phyloP scores from a whole-genome alignment of 805 yeast genomes.

The Metahyphopichia silvanorum region DNA sequence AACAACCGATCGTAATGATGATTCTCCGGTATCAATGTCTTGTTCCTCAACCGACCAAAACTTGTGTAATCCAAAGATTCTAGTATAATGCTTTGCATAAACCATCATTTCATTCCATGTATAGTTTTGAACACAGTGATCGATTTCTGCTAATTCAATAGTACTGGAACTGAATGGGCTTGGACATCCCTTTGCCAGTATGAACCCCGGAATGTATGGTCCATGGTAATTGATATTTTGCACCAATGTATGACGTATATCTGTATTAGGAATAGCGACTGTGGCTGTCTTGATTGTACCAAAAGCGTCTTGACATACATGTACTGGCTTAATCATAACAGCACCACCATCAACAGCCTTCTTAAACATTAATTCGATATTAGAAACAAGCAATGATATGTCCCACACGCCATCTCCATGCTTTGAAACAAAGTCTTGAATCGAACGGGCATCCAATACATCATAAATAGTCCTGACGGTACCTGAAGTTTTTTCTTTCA shows the following conservation, averaged over 20 bases:
- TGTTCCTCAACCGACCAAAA: conserved; percentile 85
- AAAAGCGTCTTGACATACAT: conserved; percentile 33
- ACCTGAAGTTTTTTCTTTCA: background rate
- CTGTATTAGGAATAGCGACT: conserved; percentile 45
- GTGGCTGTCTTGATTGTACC: conserved; percentile 57
- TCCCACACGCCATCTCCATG: conserved; percentile 87
- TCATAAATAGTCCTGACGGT: conserved; percentile 16
- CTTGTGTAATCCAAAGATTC: conserved; percentile 67
- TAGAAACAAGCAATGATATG: conserved; percentile 60
- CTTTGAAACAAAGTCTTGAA: conserved; percentile 22
- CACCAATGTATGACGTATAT: conserved; percentile 67
- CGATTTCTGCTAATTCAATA: conserved; percentile 46
- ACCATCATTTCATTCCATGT: conserved; percentile 63
- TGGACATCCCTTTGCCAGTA: background rate
- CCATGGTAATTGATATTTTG: conserved; percentile 43
- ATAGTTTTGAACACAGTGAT: conserved; percentile 81
- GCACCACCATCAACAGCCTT: conserved; percentile 58
- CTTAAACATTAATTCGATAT: conserved; percentile 42
- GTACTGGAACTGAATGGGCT: conserved; percentile 3
- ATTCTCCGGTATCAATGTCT: conserved; percentile 64
- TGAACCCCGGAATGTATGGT: conserved; percentile 51
- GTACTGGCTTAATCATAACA: conserved; percentile 22
- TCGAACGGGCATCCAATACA: conserved; percentile 9
- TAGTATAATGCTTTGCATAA: conserved; percentile 58
- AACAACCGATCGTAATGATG: conserved; percentile 71